Base-by-base conservation (phyloP, 2,329 filamentous ascomycete genomes). In the Xylariales sp. region DNA sequence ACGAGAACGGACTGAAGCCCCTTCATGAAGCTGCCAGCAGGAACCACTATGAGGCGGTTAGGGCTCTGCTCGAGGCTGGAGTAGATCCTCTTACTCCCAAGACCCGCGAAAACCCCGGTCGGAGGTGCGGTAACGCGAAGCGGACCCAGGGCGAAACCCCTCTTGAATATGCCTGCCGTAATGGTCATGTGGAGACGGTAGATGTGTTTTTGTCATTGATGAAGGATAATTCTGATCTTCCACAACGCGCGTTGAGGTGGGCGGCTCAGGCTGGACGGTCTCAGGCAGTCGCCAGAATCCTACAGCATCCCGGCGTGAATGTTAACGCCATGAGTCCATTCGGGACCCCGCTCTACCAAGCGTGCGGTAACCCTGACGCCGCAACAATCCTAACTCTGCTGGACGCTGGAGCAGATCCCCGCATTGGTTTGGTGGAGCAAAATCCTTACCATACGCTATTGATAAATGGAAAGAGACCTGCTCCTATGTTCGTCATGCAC, bases 1-100 rank as follows among this genome's bases (percentile, higher is more conserved):
- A 32, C 28, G 6, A 4, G 12, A 6, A 18, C 5, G 32, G 38
- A 7, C 4, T 20, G 32, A 37, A 32, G 8, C 38, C 38, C 31
- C 28, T 40, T 15, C 33, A 37, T 20, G 10, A 29, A 10, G 32
- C 38, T 31, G 18, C 25, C 19, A 12, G 19, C 6, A n/a, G n/a
- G n/a, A n/a, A n/a, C n/a, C n/a, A n/a, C n/a, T n/a, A n/a, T n/a
- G n/a, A n/a, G n/a, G n/a, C n/a, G n/a, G n/a, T n/a, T n/a, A n/a
- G n/a, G n/a, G n/a, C n/a, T n/a, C 23, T 25, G 23, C 23, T 25
- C 23, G n/a, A 25, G 23, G 23, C 23, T 25, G 23, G 23, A 8
- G 23, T 25, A 8, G 23, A 25, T n/a, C 23, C 23, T 25, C n/a
- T 25, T 8, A 25, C 23, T n/a, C 8, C 8, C 8, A 25, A 25